Base-by-base conservation (phyloP, 1,139 yeast genomes). In the Yamadazyma spencermartinsiae region DNA sequence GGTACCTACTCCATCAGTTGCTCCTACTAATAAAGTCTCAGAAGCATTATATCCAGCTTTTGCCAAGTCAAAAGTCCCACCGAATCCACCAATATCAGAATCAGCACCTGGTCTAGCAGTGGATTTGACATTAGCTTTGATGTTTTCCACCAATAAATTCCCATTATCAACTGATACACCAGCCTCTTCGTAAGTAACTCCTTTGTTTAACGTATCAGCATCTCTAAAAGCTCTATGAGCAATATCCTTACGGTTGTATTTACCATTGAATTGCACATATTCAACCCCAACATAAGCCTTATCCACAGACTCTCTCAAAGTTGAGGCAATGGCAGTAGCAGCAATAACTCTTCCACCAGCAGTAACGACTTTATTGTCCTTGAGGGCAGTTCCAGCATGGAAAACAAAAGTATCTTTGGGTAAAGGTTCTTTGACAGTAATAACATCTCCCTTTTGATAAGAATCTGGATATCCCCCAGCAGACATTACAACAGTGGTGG, bases 1-100 rank as follows among this genome's bases (percentile, higher is more conserved):
- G 48, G 98, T 92, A 50, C 99, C 99, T 44, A 94, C 98, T 65
- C 99, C 99, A 66, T 94, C 99, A 34, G 98, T 94, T 41, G 98
- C 98, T 45, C 95, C 97, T 35, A 94, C 98, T 44, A 94, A 72
- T 41, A 94, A 68, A 9, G 96, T 87, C 39, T 84, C 82, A 45
- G 74, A 79, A 20, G 79, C 68, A 45, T 82, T 79, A 64, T 83
- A 94, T 9, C 98, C 98, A 34, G 96, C 95, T 38, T 82, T 81
- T 54, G 82, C 79, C 54, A 94, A 74, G 61, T 94, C 98, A 52
- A 94, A 94, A 33, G 90, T 70, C 49, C 98, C 99, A 49, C 99
- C 99, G 57, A 94, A 94, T 3, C 99, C 99, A 59, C 99, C 99
- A 52, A 94, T 92, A 52, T 89, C 96, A 15, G 98, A 88, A 58